Percentiles rank a stretch among this genome's conserved stretches.
Conservation (phyloP, 208 protist species). For the Borovskyia barvae region DNA sequence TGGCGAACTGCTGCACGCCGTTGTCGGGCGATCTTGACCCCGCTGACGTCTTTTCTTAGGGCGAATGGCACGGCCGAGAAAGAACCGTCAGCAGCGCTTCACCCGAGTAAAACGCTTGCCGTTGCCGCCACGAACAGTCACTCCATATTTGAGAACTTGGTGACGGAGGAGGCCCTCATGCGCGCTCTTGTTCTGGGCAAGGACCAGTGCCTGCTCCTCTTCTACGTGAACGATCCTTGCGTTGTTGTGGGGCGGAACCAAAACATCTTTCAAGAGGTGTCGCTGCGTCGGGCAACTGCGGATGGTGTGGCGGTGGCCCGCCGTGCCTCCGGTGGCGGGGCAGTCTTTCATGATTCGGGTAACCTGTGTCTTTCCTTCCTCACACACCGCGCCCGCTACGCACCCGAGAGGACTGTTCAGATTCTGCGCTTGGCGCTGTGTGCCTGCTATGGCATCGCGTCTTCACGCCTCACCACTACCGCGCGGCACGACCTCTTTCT, state of each 20-base stretch:
- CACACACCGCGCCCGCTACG: constrained; percentile 63
- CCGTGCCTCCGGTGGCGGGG: constrained; percentile 75
- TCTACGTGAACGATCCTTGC: constrained; percentile 81
- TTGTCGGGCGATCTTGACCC: background rate
- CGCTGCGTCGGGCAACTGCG: constrained; percentile 28
- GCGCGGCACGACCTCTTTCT: constrained; percentile 80
- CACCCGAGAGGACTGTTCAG: constrained; percentile 71
- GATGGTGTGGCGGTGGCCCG: constrained; percentile 68
- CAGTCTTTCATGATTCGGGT: constrained; percentile 81
- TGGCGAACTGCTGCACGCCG: background rate
- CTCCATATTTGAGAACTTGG: constrained; percentile 73
- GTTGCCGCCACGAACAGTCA: constrained; percentile 41
- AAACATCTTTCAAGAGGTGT: constrained; percentile 69
- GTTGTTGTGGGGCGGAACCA: constrained; percentile 87
- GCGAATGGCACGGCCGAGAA: constrained; percentile 4
- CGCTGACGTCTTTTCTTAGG: background rate
- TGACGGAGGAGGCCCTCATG: constrained; percentile 69
- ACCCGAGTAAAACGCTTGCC: constrained; percentile 2
- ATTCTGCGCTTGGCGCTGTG: constrained; percentile 58
- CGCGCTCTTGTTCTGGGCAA: constrained; percentile 46
- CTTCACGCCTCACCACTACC: constrained; percentile 57
- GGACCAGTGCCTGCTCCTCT: constrained; percentile 40
- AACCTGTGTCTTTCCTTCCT: constrained; percentile 87
- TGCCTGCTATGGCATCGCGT: constrained; percentile 31
- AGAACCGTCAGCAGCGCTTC: background rate